Evolutionary conservation across 768 basidiomycete species (phyloP).

Genomic region (Suillus weaverae): DNA sequence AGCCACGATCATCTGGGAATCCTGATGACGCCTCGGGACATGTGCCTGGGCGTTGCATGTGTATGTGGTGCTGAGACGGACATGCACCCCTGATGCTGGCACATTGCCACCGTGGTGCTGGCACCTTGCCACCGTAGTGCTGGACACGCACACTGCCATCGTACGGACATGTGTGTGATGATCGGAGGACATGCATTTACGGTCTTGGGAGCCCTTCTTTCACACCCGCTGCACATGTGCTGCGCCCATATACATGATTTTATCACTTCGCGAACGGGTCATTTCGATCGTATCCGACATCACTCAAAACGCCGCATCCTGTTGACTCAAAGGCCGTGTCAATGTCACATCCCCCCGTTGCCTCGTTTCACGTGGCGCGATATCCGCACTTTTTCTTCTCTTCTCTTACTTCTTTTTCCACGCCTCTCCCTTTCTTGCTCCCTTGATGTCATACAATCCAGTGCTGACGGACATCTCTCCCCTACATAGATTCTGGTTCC

Average conservation of each 20-base stretch:
- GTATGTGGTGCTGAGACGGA: not conserved
- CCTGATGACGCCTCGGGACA: not conserved
- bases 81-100: not conserved
- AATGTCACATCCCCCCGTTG: not conserved
- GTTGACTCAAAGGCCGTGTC: not conserved
- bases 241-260: not conserved
- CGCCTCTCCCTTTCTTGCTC: not conserved
- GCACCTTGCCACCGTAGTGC: not conserved
- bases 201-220: not conserved
- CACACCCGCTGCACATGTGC: not conserved
- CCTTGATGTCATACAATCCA: slow-evolving; percentile 10
- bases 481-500: slow-evolving; percentile 32
- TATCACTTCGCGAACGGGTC: not conserved
- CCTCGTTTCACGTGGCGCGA: not conserved
- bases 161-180: not conserved
- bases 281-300: not conserved
- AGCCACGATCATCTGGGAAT: not conserved
- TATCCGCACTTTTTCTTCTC: not conserved
- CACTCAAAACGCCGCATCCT: not conserved
- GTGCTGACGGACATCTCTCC: slow-evolving; percentile 16
- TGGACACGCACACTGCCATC: not conserved
- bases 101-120: not conserved
- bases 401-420: not conserved
- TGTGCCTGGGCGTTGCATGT: not conserved
- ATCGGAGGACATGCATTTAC: not conserved